These are phyloP conservation scores for Macadamia integrifolia DNA, from an alignment of 164 flowering plant genomes.

Conservation along the genomic window DNA sequence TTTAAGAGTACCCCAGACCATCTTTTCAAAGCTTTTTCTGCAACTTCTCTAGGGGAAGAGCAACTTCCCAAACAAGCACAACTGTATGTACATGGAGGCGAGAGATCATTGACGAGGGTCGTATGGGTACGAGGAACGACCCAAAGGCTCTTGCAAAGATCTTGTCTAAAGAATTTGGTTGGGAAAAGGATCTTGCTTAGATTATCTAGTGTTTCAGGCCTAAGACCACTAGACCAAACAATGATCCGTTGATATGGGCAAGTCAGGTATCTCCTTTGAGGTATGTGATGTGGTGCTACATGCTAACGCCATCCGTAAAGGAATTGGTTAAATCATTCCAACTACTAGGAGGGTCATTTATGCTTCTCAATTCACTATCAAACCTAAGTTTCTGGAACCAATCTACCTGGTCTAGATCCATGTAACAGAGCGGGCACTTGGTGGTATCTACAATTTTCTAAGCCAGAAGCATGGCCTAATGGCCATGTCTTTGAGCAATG, in stretches of 20 bases:
- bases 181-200: slow-evolving; percentile 34
- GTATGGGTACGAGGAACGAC: slow-evolving; percentile 29
- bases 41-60: slow-evolving; percentile 12
- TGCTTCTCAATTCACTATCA: slow-evolving; percentile 29
- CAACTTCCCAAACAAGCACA: slow-evolving; percentile 33
- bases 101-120: slow-evolving; percentile 35
- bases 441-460: slow-evolving; percentile 50
- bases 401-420: slow-evolving; percentile 30
- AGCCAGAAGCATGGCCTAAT: slow-evolving; percentile 36
- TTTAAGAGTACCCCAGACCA: too few relatives aligned
- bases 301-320: slow-evolving; percentile 33
- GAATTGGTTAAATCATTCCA: slow-evolving; percentile 26
- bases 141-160: slow-evolving; percentile 26
- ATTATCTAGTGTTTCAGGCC: slow-evolving; percentile 36
- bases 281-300: slow-evolving; percentile 37
- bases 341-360: slow-evolving; percentile 29
- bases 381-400: slow-evolving; percentile 28
- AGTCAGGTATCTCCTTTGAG: slow-evolving; percentile 35
- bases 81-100: slow-evolving; percentile 34
- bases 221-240: slow-evolving; percentile 31
- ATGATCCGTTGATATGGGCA: slow-evolving; percentile 30
- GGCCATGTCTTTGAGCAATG: slow-evolving; percentile 54
- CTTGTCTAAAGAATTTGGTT: slow-evolving; percentile 26
- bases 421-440: slow-evolving; percentile 46
- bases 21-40: too few relatives aligned